Conservation (phyloP, 2,329 filamentous ascomycete genomes). For the Rasamsonia emersonii region DNA sequence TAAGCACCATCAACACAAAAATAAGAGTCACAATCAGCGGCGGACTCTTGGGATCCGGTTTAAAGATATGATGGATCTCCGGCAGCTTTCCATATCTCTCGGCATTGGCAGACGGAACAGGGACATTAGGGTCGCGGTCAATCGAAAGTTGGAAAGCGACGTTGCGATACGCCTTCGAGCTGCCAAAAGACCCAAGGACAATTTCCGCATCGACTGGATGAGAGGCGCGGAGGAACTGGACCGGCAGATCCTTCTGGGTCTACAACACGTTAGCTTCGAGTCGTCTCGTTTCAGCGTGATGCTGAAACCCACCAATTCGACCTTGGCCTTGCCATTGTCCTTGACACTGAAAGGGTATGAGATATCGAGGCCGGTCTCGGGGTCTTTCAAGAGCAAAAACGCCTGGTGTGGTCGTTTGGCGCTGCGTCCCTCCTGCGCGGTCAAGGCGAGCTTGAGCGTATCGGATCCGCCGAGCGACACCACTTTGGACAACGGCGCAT, state of each 20-base stretch:
- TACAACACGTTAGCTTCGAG: constrained; percentile 34
- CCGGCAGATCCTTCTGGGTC: constrained; percentile 81
- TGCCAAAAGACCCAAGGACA: constrained; percentile 78
- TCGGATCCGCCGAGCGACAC: constrained; percentile 60
- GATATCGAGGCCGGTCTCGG: constrained; percentile 67
- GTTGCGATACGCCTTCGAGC: constrained; percentile 56
- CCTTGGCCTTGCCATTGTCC: constrained; percentile 74
- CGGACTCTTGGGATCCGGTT: constrained; percentile 67
- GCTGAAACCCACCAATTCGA: constrained; percentile 64
- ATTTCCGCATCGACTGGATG: constrained; percentile 69
- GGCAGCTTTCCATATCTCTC: constrained; percentile 74
- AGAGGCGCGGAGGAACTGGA: constrained; percentile 63
- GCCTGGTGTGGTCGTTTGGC: constrained; percentile 87
- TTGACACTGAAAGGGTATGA: constrained; percentile 79
- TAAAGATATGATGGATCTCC: constrained; percentile 90
- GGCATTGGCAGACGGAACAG: constrained; percentile 55
- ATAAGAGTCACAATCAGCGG: constrained; percentile 69
- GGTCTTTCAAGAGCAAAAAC: constrained; percentile 75
- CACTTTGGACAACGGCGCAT: constrained; percentile 53
- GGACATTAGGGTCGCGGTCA: constrained; percentile 52
- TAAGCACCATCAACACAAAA: constrained; percentile 66
- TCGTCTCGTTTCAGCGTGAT: neutral
- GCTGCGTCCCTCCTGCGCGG: constrained; percentile 67
- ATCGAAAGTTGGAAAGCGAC: constrained; percentile 67
- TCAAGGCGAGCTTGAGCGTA: constrained; percentile 72